A percentile compares a stretch with the other conserved stretches of the same genome.
Evolutionary conservation across 371 early-diverging fungal species (phyloP).

Genomic region (Rhizopus stolonifer): DNA sequence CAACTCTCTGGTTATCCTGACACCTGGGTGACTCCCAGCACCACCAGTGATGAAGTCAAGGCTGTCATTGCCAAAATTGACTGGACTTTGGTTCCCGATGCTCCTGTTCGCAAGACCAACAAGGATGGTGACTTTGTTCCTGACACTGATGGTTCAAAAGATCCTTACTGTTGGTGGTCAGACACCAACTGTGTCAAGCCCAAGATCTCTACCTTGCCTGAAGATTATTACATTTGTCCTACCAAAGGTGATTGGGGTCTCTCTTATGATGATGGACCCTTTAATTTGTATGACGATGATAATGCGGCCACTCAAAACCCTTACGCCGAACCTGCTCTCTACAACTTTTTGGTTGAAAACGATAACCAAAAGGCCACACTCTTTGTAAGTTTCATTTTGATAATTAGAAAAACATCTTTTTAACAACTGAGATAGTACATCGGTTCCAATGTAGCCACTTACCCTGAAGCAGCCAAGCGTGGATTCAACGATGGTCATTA

Average conservation of each 20-base stretch:
- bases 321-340: conserved; percentile 45
- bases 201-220: conserved; percentile 19
- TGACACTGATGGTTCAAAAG: conserved; percentile 21
- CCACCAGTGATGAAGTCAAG: conserved; percentile 31
- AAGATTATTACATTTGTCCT: conserved; percentile 23
- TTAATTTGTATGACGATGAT: conserved; percentile 15
- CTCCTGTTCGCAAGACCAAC: conserved; percentile 23
- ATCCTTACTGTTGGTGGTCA: conserved; percentile 35
- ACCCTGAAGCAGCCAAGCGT: conserved; percentile 29
- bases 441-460: conserved; percentile 23
- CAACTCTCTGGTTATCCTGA: conserved; percentile 31
- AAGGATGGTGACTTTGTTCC: conserved; percentile 14
- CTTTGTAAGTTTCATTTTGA: conserved; percentile 43
- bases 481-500: conserved; percentile 29
- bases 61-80: conserved; percentile 38
- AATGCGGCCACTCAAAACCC: conserved; percentile 13
- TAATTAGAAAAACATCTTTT: too few relatives aligned
- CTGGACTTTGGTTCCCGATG: conserved; percentile 43
- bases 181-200: conserved; percentile 23
- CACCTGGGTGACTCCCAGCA: conserved; percentile 32
- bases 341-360: conserved; percentile 31
- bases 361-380: conserved; percentile 29
- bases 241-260: conserved; percentile 32
- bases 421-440: conserved; percentile 18
- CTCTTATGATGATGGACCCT: conserved; percentile 34